phyloP scores from a whole-genome alignment of 257 asterid species.

The Nicotiana otophora region DNA sequence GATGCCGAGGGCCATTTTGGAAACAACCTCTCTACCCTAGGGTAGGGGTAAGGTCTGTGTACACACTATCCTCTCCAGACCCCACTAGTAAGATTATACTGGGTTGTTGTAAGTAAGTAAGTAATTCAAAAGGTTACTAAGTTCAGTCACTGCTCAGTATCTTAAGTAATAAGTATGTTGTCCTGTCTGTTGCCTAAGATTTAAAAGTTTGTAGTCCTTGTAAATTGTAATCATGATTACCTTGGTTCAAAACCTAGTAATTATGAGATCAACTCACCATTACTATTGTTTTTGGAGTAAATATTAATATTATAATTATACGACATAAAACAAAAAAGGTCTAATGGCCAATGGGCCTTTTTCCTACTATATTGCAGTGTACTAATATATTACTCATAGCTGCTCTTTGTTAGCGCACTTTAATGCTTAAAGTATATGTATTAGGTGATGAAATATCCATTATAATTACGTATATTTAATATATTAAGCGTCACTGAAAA shows the following conservation, averaged over 20 bases:
- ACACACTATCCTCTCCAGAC: no score
- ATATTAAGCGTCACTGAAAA: not conserved
- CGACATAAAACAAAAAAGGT: not conserved
- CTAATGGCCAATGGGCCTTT: not conserved
- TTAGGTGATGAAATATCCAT: not conserved
- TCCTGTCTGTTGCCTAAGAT: not conserved
- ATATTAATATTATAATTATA: not conserved
- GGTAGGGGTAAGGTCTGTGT: no score
- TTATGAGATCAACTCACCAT: constrained; percentile 8
- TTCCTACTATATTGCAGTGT: not conserved
- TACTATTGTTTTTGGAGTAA: not conserved
- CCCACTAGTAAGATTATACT: no score
- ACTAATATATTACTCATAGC: not conserved
- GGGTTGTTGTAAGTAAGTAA: no score
- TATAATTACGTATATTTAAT: not conserved
- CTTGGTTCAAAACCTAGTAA: constrained; percentile 1
- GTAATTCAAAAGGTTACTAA: no score
- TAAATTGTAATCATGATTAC: not conserved
- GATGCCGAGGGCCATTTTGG: no score
- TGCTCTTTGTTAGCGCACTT: no score
- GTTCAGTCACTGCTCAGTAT: not conserved
- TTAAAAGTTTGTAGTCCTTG: not conserved
- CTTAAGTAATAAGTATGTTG: not conserved
- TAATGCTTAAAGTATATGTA: not conserved
- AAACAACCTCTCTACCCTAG: no score